phyloP scores from a whole-genome alignment of 148 eudicot species.

The Rhododendron henanense region DNA sequence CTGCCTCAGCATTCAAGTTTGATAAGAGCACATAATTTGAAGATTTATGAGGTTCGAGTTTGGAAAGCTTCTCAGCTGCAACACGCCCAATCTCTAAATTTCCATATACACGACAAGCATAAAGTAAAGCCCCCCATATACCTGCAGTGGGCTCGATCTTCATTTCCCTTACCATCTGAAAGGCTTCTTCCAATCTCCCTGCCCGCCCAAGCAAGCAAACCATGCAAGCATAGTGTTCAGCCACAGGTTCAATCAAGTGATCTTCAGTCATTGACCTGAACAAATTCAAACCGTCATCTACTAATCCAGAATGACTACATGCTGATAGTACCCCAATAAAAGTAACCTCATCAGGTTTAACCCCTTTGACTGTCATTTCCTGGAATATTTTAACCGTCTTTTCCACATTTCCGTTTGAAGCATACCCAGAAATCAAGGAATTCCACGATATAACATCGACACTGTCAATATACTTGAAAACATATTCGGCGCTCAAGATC shows the following conservation, averaged over 20 bases:
- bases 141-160: slow-evolving; percentile 43
- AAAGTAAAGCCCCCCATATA: slow-evolving; percentile 78
- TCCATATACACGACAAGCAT: slow-evolving; percentile 64
- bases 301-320: slow-evolving; percentile 62
- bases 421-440: slow-evolving; percentile 19
- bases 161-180: slow-evolving; percentile 31
- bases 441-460: slow-evolving; percentile 16
- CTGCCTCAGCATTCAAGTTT: slow-evolving; percentile 69
- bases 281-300: slow-evolving; percentile 49
- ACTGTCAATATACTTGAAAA: slow-evolving; percentile 9
- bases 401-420: slow-evolving; percentile 13
- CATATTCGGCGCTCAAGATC: background rate
- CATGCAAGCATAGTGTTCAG: slow-evolving; percentile 80
- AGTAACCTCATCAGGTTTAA: slow-evolving; percentile 33
- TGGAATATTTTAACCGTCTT: slow-evolving; percentile 22
- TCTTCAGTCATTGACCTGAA: slow-evolving; percentile 51
- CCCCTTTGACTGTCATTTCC: slow-evolving; percentile 31
- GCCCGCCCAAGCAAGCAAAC: slow-evolving; percentile 70
- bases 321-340: slow-evolving; percentile 65
- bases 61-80: slow-evolving; percentile 60
- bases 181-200: slow-evolving; percentile 64
- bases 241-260: slow-evolving; percentile 47
- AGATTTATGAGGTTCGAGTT: slow-evolving; percentile 55
- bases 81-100: slow-evolving; percentile 58
- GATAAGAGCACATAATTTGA: slow-evolving; percentile 71